Percentiles rank a stretch among this genome's conserved stretches.
Evolutionary conservation across 805 yeast genomes (phyloP).

Genomic region (Myxozyma sirexii): DNA sequence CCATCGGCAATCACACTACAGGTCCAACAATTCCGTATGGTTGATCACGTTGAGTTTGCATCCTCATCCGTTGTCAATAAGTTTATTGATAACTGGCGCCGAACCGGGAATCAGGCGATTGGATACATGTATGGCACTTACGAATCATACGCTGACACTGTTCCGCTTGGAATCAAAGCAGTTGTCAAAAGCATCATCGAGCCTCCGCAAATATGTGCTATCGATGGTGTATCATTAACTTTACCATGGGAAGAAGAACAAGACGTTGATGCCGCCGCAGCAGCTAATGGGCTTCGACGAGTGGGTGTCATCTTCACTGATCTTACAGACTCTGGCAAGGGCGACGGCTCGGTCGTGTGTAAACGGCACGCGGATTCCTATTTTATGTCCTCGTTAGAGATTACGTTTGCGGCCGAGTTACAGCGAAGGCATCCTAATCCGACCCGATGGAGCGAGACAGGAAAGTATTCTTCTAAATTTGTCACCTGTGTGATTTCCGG

Average conservation of each 20-base stretch:
- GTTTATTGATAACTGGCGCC: constrained; percentile 92
- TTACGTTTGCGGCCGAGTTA: constrained; percentile 76
- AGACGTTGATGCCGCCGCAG: constrained; percentile 58
- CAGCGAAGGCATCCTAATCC: constrained; percentile 67
- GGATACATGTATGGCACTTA: constrained; percentile 86
- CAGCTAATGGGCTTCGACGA: constrained; percentile 56
- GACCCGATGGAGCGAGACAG: constrained; percentile 64
- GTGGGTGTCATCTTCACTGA: constrained; percentile 91
- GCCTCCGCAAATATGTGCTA: constrained; percentile 83
- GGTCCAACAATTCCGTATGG: constrained; percentile 90
- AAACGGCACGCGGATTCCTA: constrained; percentile 91
- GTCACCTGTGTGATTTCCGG: constrained; percentile 94
- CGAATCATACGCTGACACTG: constrained; percentile 68
- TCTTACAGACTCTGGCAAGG: constrained; percentile 79
- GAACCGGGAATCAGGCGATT: constrained; percentile 80
- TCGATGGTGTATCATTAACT: constrained; percentile 78
- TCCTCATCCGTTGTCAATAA: constrained; percentile 70
- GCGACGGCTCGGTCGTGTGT: constrained; percentile 87
- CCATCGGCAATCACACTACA: constrained; percentile 93
- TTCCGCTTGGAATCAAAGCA: constrained; percentile 92
- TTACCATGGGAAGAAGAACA: constrained; percentile 57
- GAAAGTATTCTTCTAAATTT: constrained; percentile 80
- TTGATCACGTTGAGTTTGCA: constrained; percentile 93
- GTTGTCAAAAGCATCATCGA: constrained; percentile 93
- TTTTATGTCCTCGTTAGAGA: constrained; percentile 86